These are phyloP conservation scores for Myotisia sp. DNA, from an alignment of 2,329 filamentous ascomycete genomes.

Conservation along the genomic window DNA sequence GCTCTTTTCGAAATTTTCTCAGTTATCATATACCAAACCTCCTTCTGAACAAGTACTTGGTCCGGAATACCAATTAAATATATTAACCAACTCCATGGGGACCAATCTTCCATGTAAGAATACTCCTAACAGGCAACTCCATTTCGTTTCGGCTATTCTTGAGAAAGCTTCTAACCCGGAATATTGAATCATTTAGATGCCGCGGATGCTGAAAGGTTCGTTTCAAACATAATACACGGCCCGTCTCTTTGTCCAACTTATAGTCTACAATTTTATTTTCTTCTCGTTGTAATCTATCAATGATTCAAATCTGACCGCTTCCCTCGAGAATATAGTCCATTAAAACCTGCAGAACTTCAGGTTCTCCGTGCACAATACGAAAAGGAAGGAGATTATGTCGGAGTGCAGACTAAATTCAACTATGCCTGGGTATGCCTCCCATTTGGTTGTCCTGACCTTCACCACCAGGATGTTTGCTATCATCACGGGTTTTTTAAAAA, in stretches of 20 bases:
- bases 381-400: slow-evolving; percentile 93
- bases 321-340: slow-evolving; percentile 43
- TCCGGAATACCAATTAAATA: too few species aligned
- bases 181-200: slow-evolving; percentile 51
- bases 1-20: too few species aligned
- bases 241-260: too few species aligned
- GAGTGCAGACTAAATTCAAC: slow-evolving; percentile 98
- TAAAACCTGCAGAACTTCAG: slow-evolving; percentile 82
- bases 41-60: too few species aligned
- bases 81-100: slow-evolving; percentile 19
- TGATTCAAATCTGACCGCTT: not conserved
- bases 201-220: slow-evolving; percentile 86
- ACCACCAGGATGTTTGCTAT: not conserved
- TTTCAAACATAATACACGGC: too few species aligned
- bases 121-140: not conserved
- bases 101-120: slow-evolving; percentile 38
- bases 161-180: slow-evolving; percentile 15
- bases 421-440: slow-evolving; percentile 81
- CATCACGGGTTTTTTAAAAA: not conserved
- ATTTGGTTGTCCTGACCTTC: too few species aligned
- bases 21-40: too few species aligned
- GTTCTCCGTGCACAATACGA: slow-evolving; percentile 90
- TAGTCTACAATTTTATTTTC: too few species aligned
- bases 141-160: not conserved
- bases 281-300: too few species aligned